These are phyloP conservation scores for Fagopyrum homotropicum DNA, from an alignment of 148 eudicot species.

Conservation along the genomic window DNA sequence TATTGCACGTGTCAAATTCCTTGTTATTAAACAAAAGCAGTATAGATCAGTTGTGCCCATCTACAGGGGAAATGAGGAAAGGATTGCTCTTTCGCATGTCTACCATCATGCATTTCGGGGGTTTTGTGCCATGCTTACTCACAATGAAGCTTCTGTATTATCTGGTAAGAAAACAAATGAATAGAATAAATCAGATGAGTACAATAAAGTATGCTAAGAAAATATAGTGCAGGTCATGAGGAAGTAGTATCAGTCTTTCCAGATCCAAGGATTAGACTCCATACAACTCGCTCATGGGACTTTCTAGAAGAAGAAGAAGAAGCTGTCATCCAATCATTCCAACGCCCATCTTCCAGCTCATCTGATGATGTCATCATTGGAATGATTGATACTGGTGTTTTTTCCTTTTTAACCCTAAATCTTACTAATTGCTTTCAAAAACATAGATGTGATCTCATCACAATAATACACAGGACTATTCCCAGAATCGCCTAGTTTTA, in stretches of 20 bases:
- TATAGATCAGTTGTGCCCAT: neutral
- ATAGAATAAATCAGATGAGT: neutral
- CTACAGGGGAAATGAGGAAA: conserved; percentile 36
- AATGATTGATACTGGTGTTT: conserved; percentile 57
- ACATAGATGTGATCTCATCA: too few species aligned
- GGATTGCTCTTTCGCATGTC: conserved; percentile 38
- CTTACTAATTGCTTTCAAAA: neutral
- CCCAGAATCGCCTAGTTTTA: conserved; percentile 77
- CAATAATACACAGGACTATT: conserved; percentile 36
- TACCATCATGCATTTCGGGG: conserved; percentile 58
- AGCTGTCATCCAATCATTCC: conserved; percentile 21
- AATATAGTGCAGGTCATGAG: conserved; percentile 30
- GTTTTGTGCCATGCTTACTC: conserved; percentile 55
- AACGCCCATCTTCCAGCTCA: conserved; percentile 11
- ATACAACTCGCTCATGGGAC: conserved; percentile 71
- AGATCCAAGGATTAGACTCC: conserved; percentile 46
- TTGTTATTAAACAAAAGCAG: neutral
- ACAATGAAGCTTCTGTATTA: conserved; percentile 43
- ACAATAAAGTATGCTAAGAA: neutral
- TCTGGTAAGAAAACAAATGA: conserved; percentile 30
- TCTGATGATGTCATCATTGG: conserved; percentile 57
- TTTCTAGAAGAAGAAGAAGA: conserved; percentile 32
- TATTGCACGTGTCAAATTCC: neutral
- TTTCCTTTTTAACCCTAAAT: neutral
- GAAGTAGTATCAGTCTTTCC: conserved; percentile 58